A percentile compares a stretch with the other conserved stretches of the same genome.
Evolutionary conservation across 73 alveolate species (phyloP).

Genomic region (Diophrys appendiculata): DNA sequence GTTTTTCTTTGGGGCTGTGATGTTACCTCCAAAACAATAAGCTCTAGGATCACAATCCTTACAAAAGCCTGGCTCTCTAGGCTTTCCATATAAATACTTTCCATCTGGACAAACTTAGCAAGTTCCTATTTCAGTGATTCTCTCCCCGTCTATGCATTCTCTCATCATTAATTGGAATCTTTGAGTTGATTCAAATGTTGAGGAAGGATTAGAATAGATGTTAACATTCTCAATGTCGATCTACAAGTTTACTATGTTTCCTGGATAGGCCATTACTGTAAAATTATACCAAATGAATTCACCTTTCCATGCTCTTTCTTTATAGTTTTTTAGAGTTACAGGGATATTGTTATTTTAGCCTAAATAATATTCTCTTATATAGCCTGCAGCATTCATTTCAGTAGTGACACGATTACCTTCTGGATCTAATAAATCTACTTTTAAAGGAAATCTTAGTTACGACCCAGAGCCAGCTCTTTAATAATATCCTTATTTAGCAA

Average conservation of each 20-base stretch:
- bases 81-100: constrained; percentile 28
- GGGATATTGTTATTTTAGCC: too few relatives aligned
- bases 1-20: constrained; percentile 31
- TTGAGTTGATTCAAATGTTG: too few relatives aligned
- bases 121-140: constrained; percentile 9
- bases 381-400: too few relatives aligned
- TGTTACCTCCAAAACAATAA: constrained; percentile 34
- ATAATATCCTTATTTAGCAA: too few relatives aligned
- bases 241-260: neutral
- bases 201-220: neutral
- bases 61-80: constrained; percentile 16
- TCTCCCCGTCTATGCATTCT: constrained; percentile 44
- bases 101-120: constrained; percentile 33
- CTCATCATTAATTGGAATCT: constrained; percentile 1
- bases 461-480: too few relatives aligned
- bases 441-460: too few relatives aligned
- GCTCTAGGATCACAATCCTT: constrained; percentile 20
- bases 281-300: neutral
- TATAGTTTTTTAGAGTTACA: neutral
- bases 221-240: neutral
- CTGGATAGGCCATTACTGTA: constrained; percentile 2
- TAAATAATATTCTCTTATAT: too few relatives aligned
- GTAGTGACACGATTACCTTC: too few relatives aligned
- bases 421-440: too few relatives aligned
- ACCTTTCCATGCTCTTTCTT: neutral